A percentile compares a stretch with the other conserved stretches of the same genome.
These are phyloP conservation scores for Drechslerella coelobrocha DNA, from an alignment of 2,329 filamentous ascomycete genomes.

Conservation along the genomic window DNA sequence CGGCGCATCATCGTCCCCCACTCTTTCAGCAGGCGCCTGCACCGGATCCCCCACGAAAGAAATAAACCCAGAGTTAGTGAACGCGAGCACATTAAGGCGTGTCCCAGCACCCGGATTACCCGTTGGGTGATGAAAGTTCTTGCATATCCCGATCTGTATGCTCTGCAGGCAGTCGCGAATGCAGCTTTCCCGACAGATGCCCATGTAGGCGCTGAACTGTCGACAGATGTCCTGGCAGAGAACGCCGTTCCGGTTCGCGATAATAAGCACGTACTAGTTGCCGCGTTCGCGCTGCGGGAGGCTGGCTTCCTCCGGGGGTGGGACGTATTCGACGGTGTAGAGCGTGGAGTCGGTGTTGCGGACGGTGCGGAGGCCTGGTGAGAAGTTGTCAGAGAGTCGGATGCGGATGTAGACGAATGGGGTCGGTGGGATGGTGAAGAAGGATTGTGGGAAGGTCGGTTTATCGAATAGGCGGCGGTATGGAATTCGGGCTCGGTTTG, in stretches of 20 bases:
- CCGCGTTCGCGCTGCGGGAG: neutral
- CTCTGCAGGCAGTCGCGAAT: neutral
- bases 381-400: neutral
- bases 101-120: neutral
- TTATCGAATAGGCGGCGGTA: neutral
- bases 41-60: neutral
- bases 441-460: neutral
- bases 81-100: neutral
- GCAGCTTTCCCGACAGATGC: neutral
- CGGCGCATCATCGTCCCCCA: too few species aligned
- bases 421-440: conserved; percentile 3
- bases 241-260: neutral
- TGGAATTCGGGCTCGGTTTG: neutral
- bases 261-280: neutral
- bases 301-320: neutral
- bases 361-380: neutral
- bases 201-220: neutral
- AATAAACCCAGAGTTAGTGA: neutral
- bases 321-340: neutral
- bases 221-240: neutral
- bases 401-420: neutral
- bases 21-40: too few species aligned
- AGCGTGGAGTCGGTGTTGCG: neutral
- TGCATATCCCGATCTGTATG: neutral
- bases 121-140: neutral